Base-by-base conservation (phyloP, 345 rosid species). In the Triadica sebifera region DNA sequence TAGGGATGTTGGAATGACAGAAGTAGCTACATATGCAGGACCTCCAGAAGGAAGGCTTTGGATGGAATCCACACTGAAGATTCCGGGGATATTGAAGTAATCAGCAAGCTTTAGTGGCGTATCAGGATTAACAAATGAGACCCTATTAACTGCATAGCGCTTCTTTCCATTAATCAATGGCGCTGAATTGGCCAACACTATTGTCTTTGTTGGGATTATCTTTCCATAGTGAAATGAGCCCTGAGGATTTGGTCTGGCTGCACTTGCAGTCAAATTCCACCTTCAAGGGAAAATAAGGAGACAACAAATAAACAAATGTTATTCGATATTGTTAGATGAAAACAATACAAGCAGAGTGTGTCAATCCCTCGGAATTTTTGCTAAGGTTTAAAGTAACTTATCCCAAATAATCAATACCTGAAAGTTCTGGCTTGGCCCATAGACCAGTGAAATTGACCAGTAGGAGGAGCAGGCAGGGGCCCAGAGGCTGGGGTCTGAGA, bases 191-290 rank as follows among this genome's bases (percentile, higher is more conserved):
- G 87, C 84, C 81, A 92, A 77, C 0, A 86, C 76, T 25, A 90
- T 82, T 13, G 90, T 83, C 83, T 77, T 86, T 3, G 93, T 84
- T 19, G 88, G 43, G 12, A 29, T 67, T 70, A 94, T 89, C 72
- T 57, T 81, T 73, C 98, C 98, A 6, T 94, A 94, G 66, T 94
- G 98, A 81, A 37, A 94, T 0, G 98, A 94, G 13, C 98, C 98
- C 79, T 94, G 97, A 70, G 98, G 98, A 76, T 94, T 94, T n/a
- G 96, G 96, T 75, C 98, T 90, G 24, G 98, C 97, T 68, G 97
- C 97, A 81, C 84, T 94, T 58, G 97, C 90, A 7, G 97, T 94
- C 80, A 94, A 84, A 79, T 94, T 94, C 96, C 96, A 88, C 85
- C 93, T 89, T 62, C 74, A 73, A 67, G 55, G 34, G 22, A 55